Evolutionary conservation across 1,284 basidiomycete genomes (phyloP).

Genomic region (Puccinia triticina): DNA sequence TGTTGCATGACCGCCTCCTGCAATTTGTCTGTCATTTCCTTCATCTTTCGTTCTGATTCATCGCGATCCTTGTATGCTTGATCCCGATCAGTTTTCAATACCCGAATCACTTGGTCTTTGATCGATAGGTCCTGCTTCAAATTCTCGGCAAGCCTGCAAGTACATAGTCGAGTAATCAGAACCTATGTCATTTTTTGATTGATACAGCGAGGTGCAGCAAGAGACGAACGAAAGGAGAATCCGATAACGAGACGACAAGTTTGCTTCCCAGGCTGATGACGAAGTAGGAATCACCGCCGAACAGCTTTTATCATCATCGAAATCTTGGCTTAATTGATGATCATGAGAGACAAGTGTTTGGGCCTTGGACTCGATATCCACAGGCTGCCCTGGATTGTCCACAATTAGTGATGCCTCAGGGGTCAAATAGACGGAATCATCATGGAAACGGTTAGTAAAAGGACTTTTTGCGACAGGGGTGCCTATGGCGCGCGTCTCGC

Average conservation of each 20-base stretch:
- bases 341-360: not conserved
- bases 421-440: constrained; percentile 17
- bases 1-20: constrained; percentile 8
- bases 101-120: not conserved
- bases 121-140: constrained; percentile 24
- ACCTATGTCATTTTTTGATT: not conserved
- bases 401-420: not conserved
- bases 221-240: constrained; percentile 8
- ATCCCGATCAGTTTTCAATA: constrained; percentile 8
- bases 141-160: not conserved
- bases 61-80: not conserved
- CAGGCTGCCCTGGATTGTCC: not conserved
- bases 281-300: not conserved
- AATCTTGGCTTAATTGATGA: not conserved
- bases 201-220: not conserved
- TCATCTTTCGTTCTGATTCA: constrained; percentile 1
- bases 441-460: not conserved
- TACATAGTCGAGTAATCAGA: not conserved
- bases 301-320: not conserved
- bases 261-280: not conserved
- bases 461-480: not conserved
- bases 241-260: not conserved
- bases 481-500: not conserved
- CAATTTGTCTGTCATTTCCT: constrained; percentile 8
- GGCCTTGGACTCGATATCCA: not conserved